Evolutionary conservation across 2,329 filamentous ascomycete species (phyloP), one percentile per base, ranked within the genome.

Genomic region (Ceratocystis cubensis): DNA sequence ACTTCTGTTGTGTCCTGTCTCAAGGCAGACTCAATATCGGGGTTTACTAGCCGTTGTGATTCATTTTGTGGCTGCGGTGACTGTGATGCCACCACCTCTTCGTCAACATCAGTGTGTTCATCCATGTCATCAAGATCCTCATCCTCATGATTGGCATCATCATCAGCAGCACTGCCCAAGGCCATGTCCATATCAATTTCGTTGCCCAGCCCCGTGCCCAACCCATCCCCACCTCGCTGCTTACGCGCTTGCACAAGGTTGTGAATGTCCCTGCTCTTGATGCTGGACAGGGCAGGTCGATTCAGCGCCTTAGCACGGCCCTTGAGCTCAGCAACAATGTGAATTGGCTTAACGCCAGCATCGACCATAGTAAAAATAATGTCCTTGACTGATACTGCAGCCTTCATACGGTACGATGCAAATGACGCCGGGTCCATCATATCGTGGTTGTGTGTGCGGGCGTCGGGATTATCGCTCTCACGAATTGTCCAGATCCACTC

Each of bases 401-500:
- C 66, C 64, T 68, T 68, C 66, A 68, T 68, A 20, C 66, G 63
- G 53, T 68, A 68, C 13, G 66, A 68, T 13, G 66, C 66, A 68
- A 68, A 68, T 2, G 64, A 41, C 7, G 66, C 46, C 2, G 66
- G 66, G 25, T 68, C 66, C 17, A 68, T 33, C 66, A 68, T 68
- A 5, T 68, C 64, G 17, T 68, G 66, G 59, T 68, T 68, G 20
- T 68, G 66, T 2, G 48, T 57, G 7, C 66, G 59, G 13, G 66
- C 66, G n/a, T 68, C 66, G 15, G 66, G 64, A 44, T 68, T 68
- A 33, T 68, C 66, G 53, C 64, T 66, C 53, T 68, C 66, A 28
- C 66, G 64, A 17, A 68, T 68, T 3, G 66, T 68, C 66, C 66
- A 68, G 45, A 68, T 68, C 66, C 66, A 68, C 64, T 68, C 53